phyloP scores from a whole-genome alignment of 2,329 filamentous ascomycete species.

The Taxawa tesnikishii region DNA sequence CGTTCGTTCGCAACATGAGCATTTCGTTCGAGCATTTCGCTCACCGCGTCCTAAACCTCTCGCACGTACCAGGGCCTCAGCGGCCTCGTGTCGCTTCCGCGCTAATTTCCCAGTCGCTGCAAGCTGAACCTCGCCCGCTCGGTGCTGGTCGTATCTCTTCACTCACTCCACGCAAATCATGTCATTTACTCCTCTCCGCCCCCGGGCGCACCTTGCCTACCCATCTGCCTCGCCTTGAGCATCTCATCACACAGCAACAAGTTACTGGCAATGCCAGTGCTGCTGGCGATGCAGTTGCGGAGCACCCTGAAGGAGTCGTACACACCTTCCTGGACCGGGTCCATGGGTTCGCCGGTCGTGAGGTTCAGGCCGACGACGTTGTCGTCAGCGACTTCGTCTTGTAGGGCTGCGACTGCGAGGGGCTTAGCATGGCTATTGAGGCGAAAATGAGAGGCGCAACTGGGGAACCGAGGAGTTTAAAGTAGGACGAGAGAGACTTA shows the following conservation, averaged over 20 bases:
- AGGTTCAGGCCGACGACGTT: constrained; percentile 80
- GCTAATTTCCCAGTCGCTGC: no score
- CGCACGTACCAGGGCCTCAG: no score
- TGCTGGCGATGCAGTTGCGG: constrained; percentile 85
- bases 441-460: not conserved
- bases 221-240: constrained; percentile 96
- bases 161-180: no score
- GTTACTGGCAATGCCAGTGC: constrained; percentile 90
- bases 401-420: constrained; percentile 61
- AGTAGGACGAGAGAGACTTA: constrained; percentile 36
- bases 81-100: no score
- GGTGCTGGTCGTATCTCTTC: no score
- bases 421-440: constrained; percentile 9
- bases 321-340: constrained; percentile 81
- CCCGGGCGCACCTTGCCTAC: not conserved
- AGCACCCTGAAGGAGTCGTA: constrained; percentile 95
- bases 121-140: no score
- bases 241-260: constrained; percentile 91
- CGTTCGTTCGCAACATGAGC: no score
- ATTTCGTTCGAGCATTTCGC: no score
- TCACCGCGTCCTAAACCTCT: no score
- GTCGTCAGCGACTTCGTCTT: constrained; percentile 76
- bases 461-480: constrained; percentile 7
- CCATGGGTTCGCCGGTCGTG: constrained; percentile 82
- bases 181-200: not conserved